Conservation (phyloP, 2,329 filamentous ascomycete genomes). For the Rhynchosporium secalis region DNA sequence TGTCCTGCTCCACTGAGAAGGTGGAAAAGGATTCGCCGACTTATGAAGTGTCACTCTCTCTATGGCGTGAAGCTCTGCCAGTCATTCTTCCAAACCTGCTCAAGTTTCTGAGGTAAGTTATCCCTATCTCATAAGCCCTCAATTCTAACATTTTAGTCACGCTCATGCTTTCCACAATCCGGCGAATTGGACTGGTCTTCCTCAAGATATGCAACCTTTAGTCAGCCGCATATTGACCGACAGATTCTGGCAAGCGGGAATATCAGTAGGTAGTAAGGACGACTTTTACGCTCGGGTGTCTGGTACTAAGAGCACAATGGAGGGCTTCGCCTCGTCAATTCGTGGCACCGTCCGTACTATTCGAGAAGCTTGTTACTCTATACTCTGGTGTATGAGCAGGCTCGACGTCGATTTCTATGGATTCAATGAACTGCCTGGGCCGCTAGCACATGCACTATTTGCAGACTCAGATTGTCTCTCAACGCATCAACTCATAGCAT, state of each 20-base stretch:
- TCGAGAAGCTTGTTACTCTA: slow-evolving; percentile 89
- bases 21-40: slow-evolving; percentile 71
- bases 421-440: slow-evolving; percentile 78
- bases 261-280: slow-evolving; percentile 91
- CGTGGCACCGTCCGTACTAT: slow-evolving; percentile 86
- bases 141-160: slow-evolving; percentile 53
- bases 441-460: slow-evolving; percentile 82
- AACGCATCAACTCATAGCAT: slow-evolving; percentile 89
- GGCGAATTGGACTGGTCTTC: slow-evolving; percentile 76
- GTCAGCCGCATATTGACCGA: slow-evolving; percentile 86
- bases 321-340: slow-evolving; percentile 92
- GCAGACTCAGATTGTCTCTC: slow-evolving; percentile 79
- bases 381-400: slow-evolving; percentile 89
- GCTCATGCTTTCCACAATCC: slow-evolving; percentile 91
- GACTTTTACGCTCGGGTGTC: slow-evolving; percentile 93
- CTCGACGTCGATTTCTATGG: slow-evolving; percentile 88
- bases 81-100: slow-evolving; percentile 83
- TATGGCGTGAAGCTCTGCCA: slow-evolving; percentile 87
- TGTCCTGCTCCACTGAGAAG: slow-evolving; percentile 91
- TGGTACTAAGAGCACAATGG: slow-evolving; percentile 83
- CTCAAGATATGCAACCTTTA: slow-evolving; percentile 72
- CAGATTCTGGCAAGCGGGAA: slow-evolving; percentile 97
- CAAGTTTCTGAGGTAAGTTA: slow-evolving; percentile 66
- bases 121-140: slow-evolving; percentile 17
- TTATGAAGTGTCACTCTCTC: slow-evolving; percentile 70